Evolutionary conservation across 1,139 yeast species (phyloP).

Genomic region (Yarrowia galli): DNA sequence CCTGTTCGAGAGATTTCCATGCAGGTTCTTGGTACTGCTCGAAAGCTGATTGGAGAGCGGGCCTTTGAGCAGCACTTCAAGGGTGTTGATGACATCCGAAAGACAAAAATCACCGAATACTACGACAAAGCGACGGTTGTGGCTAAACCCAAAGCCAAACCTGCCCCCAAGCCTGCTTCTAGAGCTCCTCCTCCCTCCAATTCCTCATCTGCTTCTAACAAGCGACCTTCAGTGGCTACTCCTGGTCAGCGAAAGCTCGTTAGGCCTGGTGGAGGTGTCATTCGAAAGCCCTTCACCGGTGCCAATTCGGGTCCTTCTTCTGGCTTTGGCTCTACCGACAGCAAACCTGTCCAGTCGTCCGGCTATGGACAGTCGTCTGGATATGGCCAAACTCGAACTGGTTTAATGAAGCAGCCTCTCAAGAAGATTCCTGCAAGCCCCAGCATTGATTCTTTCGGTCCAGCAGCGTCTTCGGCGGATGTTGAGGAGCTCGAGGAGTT

Average conservation of each 20-base stretch:
- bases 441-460: conserved; percentile 35
- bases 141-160: conserved; percentile 48
- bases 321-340: conserved; percentile 33
- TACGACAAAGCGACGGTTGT: conserved; percentile 65
- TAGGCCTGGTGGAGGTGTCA: conserved; percentile 36
- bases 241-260: conserved; percentile 30
- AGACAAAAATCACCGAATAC: conserved; percentile 68
- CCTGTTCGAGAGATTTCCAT: conserved; percentile 83
- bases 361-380: conserved; percentile 35
- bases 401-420: conserved; percentile 27
- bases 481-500: conserved; percentile 61
- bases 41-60: conserved; percentile 82
- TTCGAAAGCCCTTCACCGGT: conserved; percentile 6
- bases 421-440: conserved; percentile 28
- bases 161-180: conserved; percentile 44
- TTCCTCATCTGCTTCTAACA: conserved; percentile 40
- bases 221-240: conserved; percentile 34
- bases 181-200: conserved; percentile 44
- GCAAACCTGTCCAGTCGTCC: conserved; percentile 21
- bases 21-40: conserved; percentile 78
- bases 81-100: conserved; percentile 72
- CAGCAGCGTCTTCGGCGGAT: conserved; percentile 46
- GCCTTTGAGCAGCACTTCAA: conserved; percentile 67
- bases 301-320: conserved; percentile 28
- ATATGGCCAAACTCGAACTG: conserved; percentile 25